Conservation (phyloP, 345 rosid genomes). For the Cardamine chenopodiifolia region DNA sequence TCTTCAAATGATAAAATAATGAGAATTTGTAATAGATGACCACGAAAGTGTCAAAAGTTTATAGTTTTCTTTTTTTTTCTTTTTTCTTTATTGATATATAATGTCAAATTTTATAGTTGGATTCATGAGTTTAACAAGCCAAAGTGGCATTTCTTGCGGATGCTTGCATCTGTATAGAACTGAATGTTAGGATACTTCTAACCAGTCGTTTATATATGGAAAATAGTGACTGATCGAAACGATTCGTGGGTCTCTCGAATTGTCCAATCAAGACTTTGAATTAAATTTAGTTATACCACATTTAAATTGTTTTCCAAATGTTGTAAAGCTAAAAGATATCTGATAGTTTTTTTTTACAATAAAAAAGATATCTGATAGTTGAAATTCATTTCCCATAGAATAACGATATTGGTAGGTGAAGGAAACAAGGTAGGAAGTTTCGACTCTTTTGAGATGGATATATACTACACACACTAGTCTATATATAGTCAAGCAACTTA, state of each 20-base stretch:
- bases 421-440: neutral
- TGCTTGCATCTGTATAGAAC: neutral
- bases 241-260: neutral
- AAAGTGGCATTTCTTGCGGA: neutral
- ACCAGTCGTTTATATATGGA: neutral
- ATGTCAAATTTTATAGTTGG: neutral
- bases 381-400: neutral
- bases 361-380: neutral
- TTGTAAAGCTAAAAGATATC: neutral
- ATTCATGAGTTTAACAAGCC: neutral
- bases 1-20: neutral
- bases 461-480: neutral
- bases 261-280: neutral
- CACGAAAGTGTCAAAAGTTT: neutral
- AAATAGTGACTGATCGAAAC: neutral
- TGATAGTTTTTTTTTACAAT: too few species aligned
- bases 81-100: too few species aligned
- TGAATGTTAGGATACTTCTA: neutral
- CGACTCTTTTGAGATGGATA: conserved; percentile 1
- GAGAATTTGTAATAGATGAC: conserved; percentile 5
- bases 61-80: too few species aligned
- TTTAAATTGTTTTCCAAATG: neutral
- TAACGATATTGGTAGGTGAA: neutral
- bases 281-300: neutral
- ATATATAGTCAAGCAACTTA: conserved; percentile 25